phyloP scores from a whole-genome alignment of 129 eudicot species.

The Silybum marianum region DNA sequence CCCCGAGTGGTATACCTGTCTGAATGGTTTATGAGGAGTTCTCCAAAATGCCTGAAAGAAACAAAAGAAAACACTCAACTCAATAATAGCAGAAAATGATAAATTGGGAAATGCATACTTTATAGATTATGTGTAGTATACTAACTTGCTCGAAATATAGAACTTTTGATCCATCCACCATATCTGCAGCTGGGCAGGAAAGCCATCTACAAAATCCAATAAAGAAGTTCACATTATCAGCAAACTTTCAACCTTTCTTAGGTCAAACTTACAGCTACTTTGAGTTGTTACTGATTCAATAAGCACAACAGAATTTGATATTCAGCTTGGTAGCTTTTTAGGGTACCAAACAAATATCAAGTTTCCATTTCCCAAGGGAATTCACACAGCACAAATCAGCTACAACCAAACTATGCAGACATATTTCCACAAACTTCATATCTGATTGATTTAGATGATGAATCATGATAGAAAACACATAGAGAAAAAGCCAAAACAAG shows the following conservation, averaged over 20 bases:
- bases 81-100: background rate
- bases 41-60: slow-evolving; percentile 96
- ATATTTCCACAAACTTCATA: background rate
- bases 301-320: background rate
- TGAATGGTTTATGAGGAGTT: slow-evolving; percentile 92
- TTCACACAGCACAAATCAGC: background rate
- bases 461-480: background rate
- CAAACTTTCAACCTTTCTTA: background rate
- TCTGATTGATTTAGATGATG: background rate
- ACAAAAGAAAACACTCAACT: slow-evolving; percentile 20
- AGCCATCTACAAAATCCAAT: slow-evolving; percentile 63
- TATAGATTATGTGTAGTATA: background rate
- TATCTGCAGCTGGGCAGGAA: slow-evolving; percentile 90
- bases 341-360: background rate
- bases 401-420: background rate
- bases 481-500: background rate
- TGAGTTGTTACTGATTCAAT: background rate
- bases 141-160: slow-evolving; percentile 83
- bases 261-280: background rate
- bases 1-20: slow-evolving; percentile 60
- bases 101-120: background rate
- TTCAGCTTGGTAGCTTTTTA: background rate
- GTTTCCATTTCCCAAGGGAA: background rate
- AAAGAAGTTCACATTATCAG: slow-evolving; percentile 6
- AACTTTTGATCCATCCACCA: slow-evolving; percentile 94